Evolutionary conservation across 805 yeast genomes (phyloP).

Genomic region (Helenozyma rhizophorensis): DNA sequence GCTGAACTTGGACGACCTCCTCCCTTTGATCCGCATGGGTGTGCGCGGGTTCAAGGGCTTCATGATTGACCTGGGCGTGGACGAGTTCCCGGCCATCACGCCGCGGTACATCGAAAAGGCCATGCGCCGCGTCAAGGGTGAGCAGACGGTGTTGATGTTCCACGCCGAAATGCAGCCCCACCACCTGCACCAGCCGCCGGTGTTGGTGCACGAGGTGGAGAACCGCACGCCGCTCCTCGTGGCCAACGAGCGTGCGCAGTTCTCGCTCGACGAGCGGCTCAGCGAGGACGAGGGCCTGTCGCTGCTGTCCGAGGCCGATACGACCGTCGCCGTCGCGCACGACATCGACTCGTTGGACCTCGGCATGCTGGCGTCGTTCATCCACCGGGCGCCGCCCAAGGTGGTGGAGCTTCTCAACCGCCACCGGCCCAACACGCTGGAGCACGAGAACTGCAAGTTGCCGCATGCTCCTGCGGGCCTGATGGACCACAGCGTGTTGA

Average conservation of each 20-base stretch:
- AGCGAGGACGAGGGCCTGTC: slow-evolving; percentile 9
- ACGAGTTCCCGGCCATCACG: slow-evolving; percentile 83
- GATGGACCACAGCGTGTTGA: slow-evolving; percentile 28
- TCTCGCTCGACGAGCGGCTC: slow-evolving; percentile 14
- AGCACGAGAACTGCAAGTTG: slow-evolving; percentile 27
- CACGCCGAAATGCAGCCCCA: slow-evolving; percentile 82
- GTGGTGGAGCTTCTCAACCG: slow-evolving; percentile 29
- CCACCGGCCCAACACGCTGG: slow-evolving; percentile 14
- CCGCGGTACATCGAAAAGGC: slow-evolving; percentile 64
- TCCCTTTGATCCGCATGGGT: slow-evolving; percentile 77
- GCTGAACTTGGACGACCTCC: slow-evolving; percentile 60
- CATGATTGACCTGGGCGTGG: slow-evolving; percentile 92
- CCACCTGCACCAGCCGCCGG: slow-evolving; percentile 17
- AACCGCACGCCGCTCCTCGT: slow-evolving; percentile 22
- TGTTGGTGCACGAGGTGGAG: slow-evolving; percentile 20
- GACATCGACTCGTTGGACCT: slow-evolving; percentile 31
- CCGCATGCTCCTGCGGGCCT: slow-evolving; percentile 26
- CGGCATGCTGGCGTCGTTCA: slow-evolving; percentile 39
- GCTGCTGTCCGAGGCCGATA: background rate
- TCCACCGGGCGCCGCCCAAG: slow-evolving; percentile 34
- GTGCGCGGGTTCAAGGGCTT: slow-evolving; percentile 94
- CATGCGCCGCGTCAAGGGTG: slow-evolving; percentile 55
- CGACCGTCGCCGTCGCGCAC: slow-evolving; percentile 10
- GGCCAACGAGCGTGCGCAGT: slow-evolving; percentile 19
- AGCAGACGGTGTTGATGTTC: slow-evolving; percentile 76